These are phyloP conservation scores for Penicillium verrucosum DNA, from an alignment of 2,329 filamentous ascomycete species.

Conservation along the genomic window DNA sequence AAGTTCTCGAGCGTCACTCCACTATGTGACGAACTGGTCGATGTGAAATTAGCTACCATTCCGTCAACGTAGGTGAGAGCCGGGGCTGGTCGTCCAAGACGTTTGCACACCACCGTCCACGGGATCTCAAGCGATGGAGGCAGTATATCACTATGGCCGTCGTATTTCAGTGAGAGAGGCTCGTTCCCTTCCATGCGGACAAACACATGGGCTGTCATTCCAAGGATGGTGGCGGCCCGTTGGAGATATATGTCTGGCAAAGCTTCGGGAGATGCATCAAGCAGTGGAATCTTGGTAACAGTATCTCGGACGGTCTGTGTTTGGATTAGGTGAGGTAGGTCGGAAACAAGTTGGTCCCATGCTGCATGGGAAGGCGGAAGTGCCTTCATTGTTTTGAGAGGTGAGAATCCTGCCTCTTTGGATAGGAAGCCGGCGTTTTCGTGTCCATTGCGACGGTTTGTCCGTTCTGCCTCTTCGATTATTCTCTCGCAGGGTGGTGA, in stretches of 20 bases:
- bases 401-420: neutral
- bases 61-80: neutral
- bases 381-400: neutral
- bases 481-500: neutral
- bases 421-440: neutral
- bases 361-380: neutral
- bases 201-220: neutral
- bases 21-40: neutral
- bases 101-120: neutral
- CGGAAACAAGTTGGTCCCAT: neutral
- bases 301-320: neutral
- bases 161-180: neutral
- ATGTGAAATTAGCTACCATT: neutral
- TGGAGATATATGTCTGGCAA: neutral
- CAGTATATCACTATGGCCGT: neutral
- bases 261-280: neutral
- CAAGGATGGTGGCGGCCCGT: neutral
- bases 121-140: neutral
- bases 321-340: neutral
- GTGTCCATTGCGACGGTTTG: neutral
- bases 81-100: neutral
- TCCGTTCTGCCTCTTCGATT: neutral
- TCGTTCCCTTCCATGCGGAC: neutral
- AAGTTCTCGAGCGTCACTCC: neutral
- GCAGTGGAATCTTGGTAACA: neutral